A percentile compares a stretch with the other conserved stretches of the same genome.
Evolutionary conservation across 257 asterid species (phyloP).

Genomic region (Dorcoceras hygrometricum): DNA sequence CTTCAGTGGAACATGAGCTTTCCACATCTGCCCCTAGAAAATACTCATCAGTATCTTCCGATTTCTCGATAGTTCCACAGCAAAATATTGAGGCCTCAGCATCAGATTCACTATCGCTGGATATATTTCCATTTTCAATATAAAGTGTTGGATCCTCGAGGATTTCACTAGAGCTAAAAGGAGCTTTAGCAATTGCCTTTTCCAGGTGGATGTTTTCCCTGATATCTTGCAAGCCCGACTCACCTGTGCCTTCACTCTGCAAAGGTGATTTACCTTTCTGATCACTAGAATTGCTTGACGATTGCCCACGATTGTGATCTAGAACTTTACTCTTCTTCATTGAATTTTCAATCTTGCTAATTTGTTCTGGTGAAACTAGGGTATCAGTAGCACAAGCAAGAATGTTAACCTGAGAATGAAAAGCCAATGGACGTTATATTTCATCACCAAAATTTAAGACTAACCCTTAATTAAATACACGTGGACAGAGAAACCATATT

Average conservation of each 20-base stretch:
- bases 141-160: constrained; percentile 33
- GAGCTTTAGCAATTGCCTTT: constrained; percentile 50
- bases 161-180: constrained; percentile 45
- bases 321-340: constrained; percentile 50
- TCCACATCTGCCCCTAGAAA: constrained; percentile 50
- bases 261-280: constrained; percentile 70
- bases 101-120: constrained; percentile 64
- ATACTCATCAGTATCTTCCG: constrained; percentile 60
- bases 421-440: constrained; percentile 31
- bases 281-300: constrained; percentile 52
- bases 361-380: constrained; percentile 66
- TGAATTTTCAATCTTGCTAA: constrained; percentile 49
- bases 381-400: constrained; percentile 84
- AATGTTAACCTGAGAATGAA: constrained; percentile 75
- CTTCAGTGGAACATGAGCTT: constrained; percentile 45
- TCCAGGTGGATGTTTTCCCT: constrained; percentile 45
- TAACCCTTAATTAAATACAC: constrained; percentile 6
- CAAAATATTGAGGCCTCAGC: constrained; percentile 61
- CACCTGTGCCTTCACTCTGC: constrained; percentile 73
- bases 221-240: constrained; percentile 63
- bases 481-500: constrained; percentile 5
- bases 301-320: constrained; percentile 36
- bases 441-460: constrained; percentile 2
- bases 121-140: constrained; percentile 41
- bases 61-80: constrained; percentile 63